phyloP scores from a whole-genome alignment of 345 rosid genomes.

The Moricandia moricandioides region DNA sequence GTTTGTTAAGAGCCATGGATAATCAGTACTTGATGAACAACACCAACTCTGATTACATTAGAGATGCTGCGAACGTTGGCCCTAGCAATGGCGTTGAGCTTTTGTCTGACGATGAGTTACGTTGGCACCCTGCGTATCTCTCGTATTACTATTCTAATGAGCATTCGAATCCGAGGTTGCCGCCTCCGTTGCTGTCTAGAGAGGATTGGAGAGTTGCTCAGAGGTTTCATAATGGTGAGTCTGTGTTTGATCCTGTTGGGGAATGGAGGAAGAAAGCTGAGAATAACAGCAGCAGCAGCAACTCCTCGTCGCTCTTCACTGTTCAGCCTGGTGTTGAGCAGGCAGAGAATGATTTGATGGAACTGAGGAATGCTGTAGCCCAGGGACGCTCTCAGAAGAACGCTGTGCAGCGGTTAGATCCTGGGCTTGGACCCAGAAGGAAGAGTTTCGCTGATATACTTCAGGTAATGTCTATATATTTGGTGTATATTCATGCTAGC shows the following conservation, averaged over 20 bases:
- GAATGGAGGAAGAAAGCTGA: slow-evolving; percentile 50
- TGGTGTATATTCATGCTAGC: neutral
- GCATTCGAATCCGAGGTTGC: slow-evolving; percentile 77
- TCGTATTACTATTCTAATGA: slow-evolving; percentile 76
- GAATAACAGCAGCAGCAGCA: neutral
- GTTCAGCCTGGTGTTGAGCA: slow-evolving; percentile 71
- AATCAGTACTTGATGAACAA: slow-evolving; percentile 54
- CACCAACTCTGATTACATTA: slow-evolving; percentile 32
- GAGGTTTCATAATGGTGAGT: slow-evolving; percentile 66
- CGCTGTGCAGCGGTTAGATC: slow-evolving; percentile 47
- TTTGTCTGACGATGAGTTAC: slow-evolving; percentile 73
- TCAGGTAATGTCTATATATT: slow-evolving; percentile 49
- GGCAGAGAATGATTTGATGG: slow-evolving; percentile 63
- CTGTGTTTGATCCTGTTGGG: slow-evolving; percentile 49
- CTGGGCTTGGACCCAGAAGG: slow-evolving; percentile 68
- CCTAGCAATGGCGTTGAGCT: slow-evolving; percentile 36
- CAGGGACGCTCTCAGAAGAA: slow-evolving; percentile 43
- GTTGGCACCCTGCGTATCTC: slow-evolving; percentile 75
- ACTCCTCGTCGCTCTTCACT: slow-evolving; percentile 59
- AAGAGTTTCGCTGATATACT: slow-evolving; percentile 97
- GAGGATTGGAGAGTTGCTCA: slow-evolving; percentile 92
- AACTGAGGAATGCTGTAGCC: slow-evolving; percentile 53
- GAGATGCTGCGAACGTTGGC: slow-evolving; percentile 32
- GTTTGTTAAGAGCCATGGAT: slow-evolving; percentile 70
- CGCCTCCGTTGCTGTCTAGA: slow-evolving; percentile 78